Percentiles rank a stretch among this genome's conserved stretches.
Evolutionary conservation across 116 monocot genomes (phyloP).

Genomic region (Iris pallida): DNA sequence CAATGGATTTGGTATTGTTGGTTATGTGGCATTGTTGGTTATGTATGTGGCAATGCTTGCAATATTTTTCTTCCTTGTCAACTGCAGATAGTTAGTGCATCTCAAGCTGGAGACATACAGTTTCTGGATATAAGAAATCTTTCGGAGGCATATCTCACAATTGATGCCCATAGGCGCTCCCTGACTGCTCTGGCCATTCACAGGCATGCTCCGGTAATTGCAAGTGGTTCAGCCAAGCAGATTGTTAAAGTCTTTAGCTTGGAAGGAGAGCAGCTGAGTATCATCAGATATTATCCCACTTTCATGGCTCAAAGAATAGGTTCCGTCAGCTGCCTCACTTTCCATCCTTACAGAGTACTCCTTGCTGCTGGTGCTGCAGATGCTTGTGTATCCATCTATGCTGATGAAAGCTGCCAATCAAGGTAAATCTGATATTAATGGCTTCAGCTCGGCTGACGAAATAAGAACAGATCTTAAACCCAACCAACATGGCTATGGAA

Average conservation of each 20-base stretch:
- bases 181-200: slow-evolving; percentile 81
- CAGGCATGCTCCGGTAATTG: slow-evolving; percentile 80
- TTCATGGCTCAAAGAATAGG: slow-evolving; percentile 90
- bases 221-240: slow-evolving; percentile 91
- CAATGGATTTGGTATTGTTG: background rate
- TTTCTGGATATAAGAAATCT: slow-evolving; percentile 68
- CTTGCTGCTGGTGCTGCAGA: slow-evolving; percentile 80
- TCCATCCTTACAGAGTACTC: slow-evolving; percentile 76
- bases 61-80: background rate
- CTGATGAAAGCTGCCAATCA: slow-evolving; percentile 56
- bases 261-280: slow-evolving; percentile 61
- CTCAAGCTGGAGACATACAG: slow-evolving; percentile 86
- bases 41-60: background rate
- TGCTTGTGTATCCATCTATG: slow-evolving; percentile 70
- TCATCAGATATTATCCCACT: slow-evolving; percentile 69
- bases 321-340: slow-evolving; percentile 72
- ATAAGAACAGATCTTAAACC: background rate
- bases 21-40: background rate
- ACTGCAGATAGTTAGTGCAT: slow-evolving; percentile 81
- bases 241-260: slow-evolving; percentile 79
- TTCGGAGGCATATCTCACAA: slow-evolving; percentile 54
- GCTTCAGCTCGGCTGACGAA: background rate
- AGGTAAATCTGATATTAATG: slow-evolving; percentile 24
- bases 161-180: slow-evolving; percentile 82
- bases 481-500: background rate